phyloP scores from a whole-genome alignment of 1,284 basidiomycete species.

The Crepidotus sp. region DNA sequence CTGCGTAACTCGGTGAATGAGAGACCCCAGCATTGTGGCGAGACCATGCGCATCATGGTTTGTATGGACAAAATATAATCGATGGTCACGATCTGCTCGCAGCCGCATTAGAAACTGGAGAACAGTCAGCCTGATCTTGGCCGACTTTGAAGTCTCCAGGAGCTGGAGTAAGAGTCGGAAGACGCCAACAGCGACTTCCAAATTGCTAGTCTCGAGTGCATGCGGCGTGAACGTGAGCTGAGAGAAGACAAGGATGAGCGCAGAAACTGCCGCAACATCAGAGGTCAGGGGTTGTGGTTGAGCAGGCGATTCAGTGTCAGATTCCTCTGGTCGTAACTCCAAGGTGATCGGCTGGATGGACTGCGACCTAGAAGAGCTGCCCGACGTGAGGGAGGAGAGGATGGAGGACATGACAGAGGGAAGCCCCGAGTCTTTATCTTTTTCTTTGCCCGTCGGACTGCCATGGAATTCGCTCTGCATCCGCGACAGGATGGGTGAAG shows the following conservation, averaged over 20 bases:
- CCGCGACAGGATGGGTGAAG: constrained; percentile 47
- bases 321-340: constrained; percentile 12
- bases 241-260: constrained; percentile 58
- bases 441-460: constrained; percentile 25
- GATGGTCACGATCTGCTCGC: constrained; percentile 86
- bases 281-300: constrained; percentile 31
- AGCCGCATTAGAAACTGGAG: constrained; percentile 88
- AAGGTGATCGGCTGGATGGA: constrained; percentile 32
- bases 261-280: constrained; percentile 51
- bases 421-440: constrained; percentile 32
- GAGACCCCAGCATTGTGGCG: constrained; percentile 40
- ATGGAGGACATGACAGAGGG: constrained; percentile 60
- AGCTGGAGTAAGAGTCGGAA: constrained; percentile 43
- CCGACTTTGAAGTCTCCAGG: constrained; percentile 38
- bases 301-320: constrained; percentile 17
- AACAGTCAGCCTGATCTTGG: constrained; percentile 60
- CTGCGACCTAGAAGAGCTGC: constrained; percentile 45
- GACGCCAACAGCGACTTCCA: constrained; percentile 42
- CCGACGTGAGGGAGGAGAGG: constrained; percentile 48
- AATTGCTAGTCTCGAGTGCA: constrained; percentile 35
- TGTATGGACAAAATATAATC: constrained; percentile 60
- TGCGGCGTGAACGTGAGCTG: constrained; percentile 63
- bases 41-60: constrained; percentile 49
- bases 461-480: constrained; percentile 44
- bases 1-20: constrained; percentile 41